Evolutionary conservation across 2,329 filamentous ascomycete species (phyloP).

Genomic region (Colletotrichum spaethianum): DNA sequence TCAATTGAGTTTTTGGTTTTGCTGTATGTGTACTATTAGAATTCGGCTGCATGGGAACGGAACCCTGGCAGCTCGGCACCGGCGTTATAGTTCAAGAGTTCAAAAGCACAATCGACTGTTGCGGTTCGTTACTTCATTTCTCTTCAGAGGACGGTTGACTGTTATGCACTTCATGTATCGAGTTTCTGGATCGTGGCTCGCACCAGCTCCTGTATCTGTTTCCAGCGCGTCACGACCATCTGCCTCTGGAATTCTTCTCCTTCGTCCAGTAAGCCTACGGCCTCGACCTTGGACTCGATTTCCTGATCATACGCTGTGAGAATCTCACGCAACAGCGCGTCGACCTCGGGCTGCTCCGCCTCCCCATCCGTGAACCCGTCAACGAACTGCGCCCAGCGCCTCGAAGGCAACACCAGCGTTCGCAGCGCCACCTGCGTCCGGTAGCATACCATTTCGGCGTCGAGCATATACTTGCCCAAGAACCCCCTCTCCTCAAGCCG

Average conservation of each 20-base stretch:
- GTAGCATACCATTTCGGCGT: conserved; percentile 66
- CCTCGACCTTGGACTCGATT: conserved; percentile 49
- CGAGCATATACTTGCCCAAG: conserved; percentile 66
- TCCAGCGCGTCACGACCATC: conserved; percentile 57
- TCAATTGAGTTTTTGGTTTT: conserved; percentile 9
- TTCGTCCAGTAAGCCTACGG: conserved; percentile 48
- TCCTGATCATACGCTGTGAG: conserved; percentile 54
- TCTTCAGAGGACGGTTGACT: not conserved
- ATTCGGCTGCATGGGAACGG: conserved; percentile 12
- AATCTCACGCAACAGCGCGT: conserved; percentile 54
- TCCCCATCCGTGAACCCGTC: conserved; percentile 62
- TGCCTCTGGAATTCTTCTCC: conserved; percentile 54
- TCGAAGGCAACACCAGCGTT: conserved; percentile 50
- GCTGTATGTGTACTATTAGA: conserved; percentile 38
- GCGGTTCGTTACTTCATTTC: not conserved
- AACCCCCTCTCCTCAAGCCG: conserved; percentile 63
- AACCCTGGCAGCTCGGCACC: conserved; percentile 4
- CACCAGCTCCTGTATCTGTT: conserved; percentile 57
- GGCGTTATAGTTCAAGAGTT: conserved; percentile 35
- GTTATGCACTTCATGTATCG: not conserved
- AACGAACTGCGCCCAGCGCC: conserved; percentile 63
- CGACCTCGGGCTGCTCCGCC: conserved; percentile 55
- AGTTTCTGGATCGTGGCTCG: conserved; percentile 52
- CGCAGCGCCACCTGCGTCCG: conserved; percentile 69
- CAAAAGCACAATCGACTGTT: conserved; percentile 8